phyloP scores from a whole-genome alignment of 2,329 filamentous ascomycete species.

The Teratosphaeria gauchensis region DNA sequence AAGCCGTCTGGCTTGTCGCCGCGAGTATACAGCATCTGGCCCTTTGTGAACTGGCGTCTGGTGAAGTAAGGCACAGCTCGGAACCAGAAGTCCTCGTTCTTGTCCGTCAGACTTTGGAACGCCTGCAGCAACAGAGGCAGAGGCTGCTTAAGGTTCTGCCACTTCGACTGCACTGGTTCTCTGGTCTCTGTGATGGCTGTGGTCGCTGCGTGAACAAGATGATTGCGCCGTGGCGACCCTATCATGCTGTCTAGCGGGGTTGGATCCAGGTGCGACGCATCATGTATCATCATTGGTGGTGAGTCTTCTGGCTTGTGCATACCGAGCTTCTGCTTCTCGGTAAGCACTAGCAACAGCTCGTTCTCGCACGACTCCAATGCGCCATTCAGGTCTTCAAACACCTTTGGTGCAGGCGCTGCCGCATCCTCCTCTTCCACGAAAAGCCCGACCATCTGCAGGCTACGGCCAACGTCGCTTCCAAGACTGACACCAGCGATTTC shows the following conservation, averaged over 20 bases:
- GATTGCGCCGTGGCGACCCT: constrained; percentile 70
- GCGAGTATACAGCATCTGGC: constrained; percentile 65
- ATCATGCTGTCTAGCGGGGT: constrained; percentile 24
- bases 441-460: constrained; percentile 74
- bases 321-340: constrained; percentile 23
- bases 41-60: constrained; percentile 56
- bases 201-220: constrained; percentile 68
- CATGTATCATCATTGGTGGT: constrained; percentile 22
- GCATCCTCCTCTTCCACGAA: constrained; percentile 63
- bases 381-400: constrained; percentile 85
- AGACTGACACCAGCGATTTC: constrained; percentile 75
- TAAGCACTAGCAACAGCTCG: constrained; percentile 57
- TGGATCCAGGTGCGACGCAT: not conserved
- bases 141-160: constrained; percentile 81
- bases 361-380: constrained; percentile 94
- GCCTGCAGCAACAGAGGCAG: constrained; percentile 86
- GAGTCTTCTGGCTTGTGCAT: constrained; percentile 41
- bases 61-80: constrained; percentile 65
- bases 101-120: constrained; percentile 77
- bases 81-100: constrained; percentile 96
- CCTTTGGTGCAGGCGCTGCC: constrained; percentile 39
- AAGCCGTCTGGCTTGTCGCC: constrained; percentile 72
- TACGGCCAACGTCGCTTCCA: constrained; percentile 64
- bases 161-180: constrained; percentile 50
- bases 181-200: constrained; percentile 56